A percentile compares a stretch with the other conserved stretches of the same genome.
phyloP scores from a whole-genome alignment of 1,284 basidiomycete species.

The Vanrija humicola region DNA sequence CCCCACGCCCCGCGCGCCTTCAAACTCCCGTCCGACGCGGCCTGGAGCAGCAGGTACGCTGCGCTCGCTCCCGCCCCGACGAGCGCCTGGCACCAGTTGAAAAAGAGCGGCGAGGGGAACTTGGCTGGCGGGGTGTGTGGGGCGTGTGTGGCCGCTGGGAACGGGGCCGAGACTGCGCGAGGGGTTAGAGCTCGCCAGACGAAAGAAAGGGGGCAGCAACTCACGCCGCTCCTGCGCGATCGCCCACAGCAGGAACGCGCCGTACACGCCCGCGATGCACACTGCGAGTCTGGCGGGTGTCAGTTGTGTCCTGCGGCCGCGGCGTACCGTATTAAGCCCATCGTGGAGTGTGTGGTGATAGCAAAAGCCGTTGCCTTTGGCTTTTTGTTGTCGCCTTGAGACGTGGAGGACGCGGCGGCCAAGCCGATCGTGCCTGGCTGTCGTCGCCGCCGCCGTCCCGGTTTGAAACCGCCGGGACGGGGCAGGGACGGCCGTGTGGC shows the following conservation, averaged over 20 bases:
- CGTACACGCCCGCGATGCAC: constrained; percentile 49
- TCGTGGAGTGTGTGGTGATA: not conserved
- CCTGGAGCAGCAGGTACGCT: constrained; percentile 64
- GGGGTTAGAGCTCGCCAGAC: not conserved
- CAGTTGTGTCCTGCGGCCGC: not conserved
- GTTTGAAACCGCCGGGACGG: too few species aligned
- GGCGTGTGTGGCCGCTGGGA: constrained; percentile 54
- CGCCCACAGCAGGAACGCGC: constrained; percentile 66
- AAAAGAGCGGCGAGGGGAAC: constrained; percentile 81
- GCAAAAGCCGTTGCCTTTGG: too few species aligned
- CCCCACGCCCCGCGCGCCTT: constrained; percentile 3
- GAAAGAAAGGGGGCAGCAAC: constrained; percentile 34
- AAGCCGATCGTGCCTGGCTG: too few species aligned
- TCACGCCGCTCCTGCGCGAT: constrained; percentile 84
- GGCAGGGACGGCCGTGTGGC: too few species aligned
- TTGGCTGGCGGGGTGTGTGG: constrained; percentile 47
- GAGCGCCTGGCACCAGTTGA: constrained; percentile 81
- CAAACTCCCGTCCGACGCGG: constrained; percentile 18
- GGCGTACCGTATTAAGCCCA: constrained; percentile 11
- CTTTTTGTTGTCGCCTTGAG: too few species aligned
- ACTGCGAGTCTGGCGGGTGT: constrained; percentile 32
- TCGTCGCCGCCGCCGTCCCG: too few species aligned
- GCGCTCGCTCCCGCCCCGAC: constrained; percentile 75
- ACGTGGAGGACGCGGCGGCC: too few species aligned
- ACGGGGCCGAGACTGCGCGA: constrained; percentile 71